These are phyloP conservation scores for Pyrenophora seminiperda DNA, from an alignment of 2,329 filamentous ascomycete species.

Conservation along the genomic window DNA sequence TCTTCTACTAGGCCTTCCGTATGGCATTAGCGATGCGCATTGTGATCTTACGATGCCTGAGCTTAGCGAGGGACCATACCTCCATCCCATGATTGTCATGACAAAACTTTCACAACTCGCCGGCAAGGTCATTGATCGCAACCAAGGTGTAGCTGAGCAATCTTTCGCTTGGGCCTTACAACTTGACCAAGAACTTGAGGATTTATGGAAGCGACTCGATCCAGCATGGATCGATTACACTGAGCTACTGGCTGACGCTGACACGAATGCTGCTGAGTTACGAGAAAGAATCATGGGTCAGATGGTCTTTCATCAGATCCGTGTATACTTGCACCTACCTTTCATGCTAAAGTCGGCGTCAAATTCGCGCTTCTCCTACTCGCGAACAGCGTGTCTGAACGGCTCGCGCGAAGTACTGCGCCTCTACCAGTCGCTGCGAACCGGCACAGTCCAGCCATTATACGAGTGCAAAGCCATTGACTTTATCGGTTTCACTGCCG, in stretches of 20 bases:
- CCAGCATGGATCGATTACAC: constrained; percentile 48
- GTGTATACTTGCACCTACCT: constrained; percentile 53
- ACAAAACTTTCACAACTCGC: constrained; percentile 47
- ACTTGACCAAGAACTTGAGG: constrained; percentile 52
- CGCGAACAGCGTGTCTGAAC: constrained; percentile 48
- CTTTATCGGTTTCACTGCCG: constrained; percentile 55
- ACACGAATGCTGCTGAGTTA: constrained; percentile 44
- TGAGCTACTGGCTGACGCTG: constrained; percentile 32
- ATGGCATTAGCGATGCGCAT: constrained; percentile 49
- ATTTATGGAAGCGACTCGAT: constrained; percentile 45
- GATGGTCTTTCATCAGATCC: constrained; percentile 53
- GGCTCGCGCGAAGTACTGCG: constrained; percentile 51
- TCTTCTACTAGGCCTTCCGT: constrained; percentile 60
- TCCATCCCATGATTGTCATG: constrained; percentile 42
- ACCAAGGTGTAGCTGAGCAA: constrained; percentile 45
- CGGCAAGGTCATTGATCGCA: constrained; percentile 53
- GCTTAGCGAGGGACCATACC: constrained; percentile 29
- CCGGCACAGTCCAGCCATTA: constrained; percentile 41
- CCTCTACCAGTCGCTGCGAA: constrained; percentile 48
- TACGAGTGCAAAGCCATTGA: constrained; percentile 56
- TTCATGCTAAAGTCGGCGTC: constrained; percentile 51
- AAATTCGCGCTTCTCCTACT: constrained; percentile 48
- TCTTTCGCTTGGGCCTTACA: constrained; percentile 49
- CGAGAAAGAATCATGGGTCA: constrained; percentile 50
- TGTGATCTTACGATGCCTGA: constrained; percentile 43